These are phyloP conservation scores for Teratosphaeria nubilosa DNA, from an alignment of 2,329 filamentous ascomycete genomes.

Conservation along the genomic window DNA sequence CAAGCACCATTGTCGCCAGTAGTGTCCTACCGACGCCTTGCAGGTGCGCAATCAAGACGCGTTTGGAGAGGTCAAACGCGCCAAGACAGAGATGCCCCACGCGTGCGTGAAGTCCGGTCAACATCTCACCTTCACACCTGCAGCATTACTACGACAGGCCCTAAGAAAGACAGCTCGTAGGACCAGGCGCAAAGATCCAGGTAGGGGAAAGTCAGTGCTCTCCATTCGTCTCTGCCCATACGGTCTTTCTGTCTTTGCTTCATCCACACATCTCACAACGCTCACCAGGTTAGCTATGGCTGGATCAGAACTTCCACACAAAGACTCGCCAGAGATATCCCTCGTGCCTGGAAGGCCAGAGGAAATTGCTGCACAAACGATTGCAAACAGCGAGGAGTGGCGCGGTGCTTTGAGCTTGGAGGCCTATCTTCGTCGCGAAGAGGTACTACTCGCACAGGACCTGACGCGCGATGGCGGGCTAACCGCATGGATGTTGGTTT, in stretches of 20 bases:
- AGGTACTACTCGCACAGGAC: conserved; percentile 39
- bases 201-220: neutral
- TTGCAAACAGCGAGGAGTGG: conserved; percentile 48
- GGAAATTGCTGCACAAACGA: conserved; percentile 44
- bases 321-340: conserved; percentile 41
- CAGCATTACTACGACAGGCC: neutral
- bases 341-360: conserved; percentile 45
- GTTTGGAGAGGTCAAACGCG: no score
- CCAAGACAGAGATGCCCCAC: no score
- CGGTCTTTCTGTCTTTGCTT: no score
- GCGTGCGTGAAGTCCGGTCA: no score
- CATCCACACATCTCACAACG: neutral
- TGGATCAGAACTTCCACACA: conserved; percentile 30
- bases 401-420: conserved; percentile 44
- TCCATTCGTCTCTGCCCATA: neutral
- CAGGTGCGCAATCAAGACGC: neutral
- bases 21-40: neutral
- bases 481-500: conserved; percentile 51
- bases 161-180: neutral
- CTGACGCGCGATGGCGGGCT: conserved; percentile 46
- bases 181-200: neutral
- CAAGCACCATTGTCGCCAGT: neutral
- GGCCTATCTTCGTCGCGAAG: conserved; percentile 49
- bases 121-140: neutral
- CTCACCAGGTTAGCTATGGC: neutral